Base-by-base conservation (phyloP, 257 asterid genomes). In the Euphrasia confusa region DNA sequence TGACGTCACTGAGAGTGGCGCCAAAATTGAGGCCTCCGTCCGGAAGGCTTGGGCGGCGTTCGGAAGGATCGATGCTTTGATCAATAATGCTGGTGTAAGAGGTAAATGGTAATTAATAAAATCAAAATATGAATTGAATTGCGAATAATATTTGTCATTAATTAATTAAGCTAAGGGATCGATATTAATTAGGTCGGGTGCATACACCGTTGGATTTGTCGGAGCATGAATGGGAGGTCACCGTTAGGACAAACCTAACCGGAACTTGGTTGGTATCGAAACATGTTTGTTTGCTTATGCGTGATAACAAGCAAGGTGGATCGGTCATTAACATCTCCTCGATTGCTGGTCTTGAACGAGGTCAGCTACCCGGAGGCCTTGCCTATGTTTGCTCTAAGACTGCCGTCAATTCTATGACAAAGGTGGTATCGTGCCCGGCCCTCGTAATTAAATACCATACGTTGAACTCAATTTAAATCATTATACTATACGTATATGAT, bases 41-140 rank as follows among this genome's bases (percentile, higher is more conserved):
- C 58, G 73, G 18, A 72, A 57, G 68, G 90, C 87, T 40, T 78
- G 83, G 85, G 85, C 72, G 14, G 78, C 78, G 1, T 83, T 81
- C n/a, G 90, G 84, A 15, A 70, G 70, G 32, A 78, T 83, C 0
- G 83, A 83, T 65, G 87, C 61, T 67, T 71, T 83, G 69, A 66
- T 83, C 67, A 83, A 83, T 42, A 83, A 83, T 58, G 89, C 86
- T 2, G 87, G 83, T 7, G 9, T 77, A 10, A 73, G 81, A 79
- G 84, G 83, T 75, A 0, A 21, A 24, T 10, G 14, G 17, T 13
- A 37, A 4, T 3, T 2, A 59, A 3, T 21, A 21, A 21, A 21
- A 21, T 21, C 24, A 21, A 21, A 21, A 21, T 21, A 21, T 21
- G 24, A 21, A 21, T 21, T 21, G 24, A 21, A 21, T 21, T 21